Evolutionary conservation across 2,329 filamentous ascomycete species (phyloP), one percentile per base, ranked within the genome.

Genomic region (Zymoseptoria brevis): DNA sequence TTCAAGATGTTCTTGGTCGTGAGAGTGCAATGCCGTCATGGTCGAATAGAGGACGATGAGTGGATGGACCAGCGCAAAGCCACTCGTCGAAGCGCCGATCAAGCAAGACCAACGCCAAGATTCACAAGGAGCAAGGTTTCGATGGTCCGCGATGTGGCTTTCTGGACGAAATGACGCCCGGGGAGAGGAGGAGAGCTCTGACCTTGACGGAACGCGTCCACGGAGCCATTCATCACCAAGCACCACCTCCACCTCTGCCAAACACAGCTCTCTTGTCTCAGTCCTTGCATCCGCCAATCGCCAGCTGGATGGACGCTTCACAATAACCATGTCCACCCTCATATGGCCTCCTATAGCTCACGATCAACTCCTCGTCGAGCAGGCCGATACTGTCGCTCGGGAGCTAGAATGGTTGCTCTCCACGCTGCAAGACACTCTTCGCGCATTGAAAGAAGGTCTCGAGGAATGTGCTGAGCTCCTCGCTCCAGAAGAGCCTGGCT

Each of bases 381-480:
- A 83, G 68, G 77, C 81, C 59, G 74, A 73, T 50, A 79, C 81
- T 45, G 73, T 82, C 73, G 80, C 81, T 74, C 64, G 63, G 61
- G 85, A 88, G 74, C 77, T 87, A 41, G 77, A 81, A 74, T 87
- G 85, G 85, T 79, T 87, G 29, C 77, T 87, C 19, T 73, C 75
- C 19, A 80, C 83, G 49, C 75, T 88, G 53, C 82, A 84, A 68
- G 81, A 83, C 55, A 85, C 83, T 24, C 76, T 88, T 55, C 76
- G 77, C 56, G 81, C 83, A 16, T 74, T 88, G 61, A 85, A 86
- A 68, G 80, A 82, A 64, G 90, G 90, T 60, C 83, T 97, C 2
- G 86, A 94, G 72, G 91, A 96, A 75, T 96, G 92, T 76, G 90
- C 91, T 66, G 85, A 87, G 19, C 82, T 97, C 22, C 84, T 99